Conservation (phyloP, 2,329 filamentous ascomycete species). For the Colletotrichum lentis region DNA sequence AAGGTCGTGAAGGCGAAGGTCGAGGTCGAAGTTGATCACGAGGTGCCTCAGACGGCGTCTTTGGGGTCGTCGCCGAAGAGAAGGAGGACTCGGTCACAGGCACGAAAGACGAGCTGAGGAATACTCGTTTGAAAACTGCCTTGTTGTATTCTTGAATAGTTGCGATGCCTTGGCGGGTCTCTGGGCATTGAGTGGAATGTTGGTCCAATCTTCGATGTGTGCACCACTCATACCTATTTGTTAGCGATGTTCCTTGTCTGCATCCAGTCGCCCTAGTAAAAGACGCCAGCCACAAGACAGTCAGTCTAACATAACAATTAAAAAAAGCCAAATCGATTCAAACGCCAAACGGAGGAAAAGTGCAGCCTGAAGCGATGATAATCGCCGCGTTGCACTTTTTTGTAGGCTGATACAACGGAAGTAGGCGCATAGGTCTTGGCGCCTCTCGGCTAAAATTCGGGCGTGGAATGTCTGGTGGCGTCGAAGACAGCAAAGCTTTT, state of each 20-base stretch:
- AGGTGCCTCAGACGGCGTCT: not conserved
- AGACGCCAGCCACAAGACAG: not conserved
- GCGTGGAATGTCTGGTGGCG: constrained; percentile 46
- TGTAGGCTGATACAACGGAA: not conserved
- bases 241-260: no score
- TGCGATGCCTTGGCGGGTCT: not conserved
- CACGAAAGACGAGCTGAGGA: not conserved
- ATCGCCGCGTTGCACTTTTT: not conserved
- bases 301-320: no score
- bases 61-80: constrained; percentile 30
- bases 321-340: not conserved
- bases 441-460: constrained; percentile 48
- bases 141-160: not conserved
- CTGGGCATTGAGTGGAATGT: not conserved
- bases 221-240: no score
- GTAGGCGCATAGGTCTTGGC: constrained; percentile 2
- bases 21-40: constrained; percentile 35
- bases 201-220: not conserved
- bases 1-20: constrained; percentile 34
- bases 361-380: no score
- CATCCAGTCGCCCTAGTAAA: not conserved
- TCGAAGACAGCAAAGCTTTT: constrained; percentile 43
- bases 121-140: not conserved
- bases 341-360: no score
- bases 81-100: constrained; percentile 36